A percentile compares a stretch with the other conserved stretches of the same genome.
Conservation (phyloP, 768 basidiomycete genomes). For the Rubroboletus pulcherrimus region DNA sequence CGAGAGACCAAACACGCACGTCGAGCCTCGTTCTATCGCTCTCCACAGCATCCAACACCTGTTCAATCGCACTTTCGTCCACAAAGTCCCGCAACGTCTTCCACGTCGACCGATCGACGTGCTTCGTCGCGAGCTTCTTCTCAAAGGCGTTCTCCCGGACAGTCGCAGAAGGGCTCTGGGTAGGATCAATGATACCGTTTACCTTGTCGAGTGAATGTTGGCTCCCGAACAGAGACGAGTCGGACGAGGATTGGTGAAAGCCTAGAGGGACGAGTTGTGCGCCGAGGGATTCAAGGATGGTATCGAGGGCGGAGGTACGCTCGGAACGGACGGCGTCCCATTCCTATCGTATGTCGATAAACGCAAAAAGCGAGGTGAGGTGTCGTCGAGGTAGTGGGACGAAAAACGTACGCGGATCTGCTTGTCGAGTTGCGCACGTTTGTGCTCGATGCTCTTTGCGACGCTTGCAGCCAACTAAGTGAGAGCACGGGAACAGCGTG, state of each 20-base stretch:
- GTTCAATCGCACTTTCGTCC: constrained; percentile 78
- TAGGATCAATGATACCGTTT: constrained; percentile 38
- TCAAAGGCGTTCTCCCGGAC: constrained; percentile 24
- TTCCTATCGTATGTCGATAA: constrained; percentile 39
- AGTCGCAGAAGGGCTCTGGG: constrained; percentile 30
- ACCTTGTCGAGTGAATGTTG: constrained; percentile 53
- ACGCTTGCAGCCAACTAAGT: constrained; percentile 65
- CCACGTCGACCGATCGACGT: constrained; percentile 57
- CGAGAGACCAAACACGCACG: constrained; percentile 38
- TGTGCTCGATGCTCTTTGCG: constrained; percentile 71
- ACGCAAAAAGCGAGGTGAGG: not conserved
- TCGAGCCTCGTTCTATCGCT: constrained; percentile 64
- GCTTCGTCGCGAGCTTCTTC: constrained; percentile 15
- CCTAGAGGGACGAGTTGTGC: constrained; percentile 72
- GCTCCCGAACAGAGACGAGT: constrained; percentile 77
- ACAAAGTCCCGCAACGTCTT: constrained; percentile 85
- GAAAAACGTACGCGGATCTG: constrained; percentile 53
- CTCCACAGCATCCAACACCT: constrained; percentile 70
- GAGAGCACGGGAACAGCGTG: not conserved
- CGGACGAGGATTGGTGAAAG: constrained; percentile 63
- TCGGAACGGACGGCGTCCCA: constrained; percentile 67
- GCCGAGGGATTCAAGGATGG: constrained; percentile 68
- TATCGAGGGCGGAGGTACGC: constrained; percentile 61
- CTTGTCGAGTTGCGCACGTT: constrained; percentile 55
- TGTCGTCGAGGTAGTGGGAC: not conserved